Conservation (phyloP, 352 stramenopile species). For the Thalassiosira delicatula region DNA sequence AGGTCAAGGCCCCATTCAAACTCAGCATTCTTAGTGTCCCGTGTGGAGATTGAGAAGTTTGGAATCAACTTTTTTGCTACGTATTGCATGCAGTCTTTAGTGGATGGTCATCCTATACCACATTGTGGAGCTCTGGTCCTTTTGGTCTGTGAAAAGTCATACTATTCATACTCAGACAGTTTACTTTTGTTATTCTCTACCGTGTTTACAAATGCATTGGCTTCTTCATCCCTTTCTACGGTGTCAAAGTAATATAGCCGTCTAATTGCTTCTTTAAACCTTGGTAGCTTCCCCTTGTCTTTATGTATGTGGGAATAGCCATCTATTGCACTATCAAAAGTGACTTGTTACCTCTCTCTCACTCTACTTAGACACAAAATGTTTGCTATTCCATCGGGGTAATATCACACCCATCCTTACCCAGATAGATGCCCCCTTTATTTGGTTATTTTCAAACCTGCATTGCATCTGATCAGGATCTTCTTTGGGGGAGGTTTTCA, state of each 20-base stretch:
- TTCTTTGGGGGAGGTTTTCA: too few relatives aligned
- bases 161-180: constrained; percentile 31
- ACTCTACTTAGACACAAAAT: constrained; percentile 49
- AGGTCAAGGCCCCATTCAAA: constrained; percentile 44
- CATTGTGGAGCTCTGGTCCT: constrained; percentile 32
- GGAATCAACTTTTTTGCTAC: constrained; percentile 25
- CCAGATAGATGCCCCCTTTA: constrained; percentile 29
- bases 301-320: constrained; percentile 13
- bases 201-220: not conserved
- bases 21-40: constrained; percentile 31
- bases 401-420: constrained; percentile 56
- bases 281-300: not conserved
- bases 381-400: constrained; percentile 58
- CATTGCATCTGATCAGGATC: constrained; percentile 60
- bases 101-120: constrained; percentile 29
- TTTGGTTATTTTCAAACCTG: constrained; percentile 30
- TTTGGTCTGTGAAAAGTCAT: constrained; percentile 23
- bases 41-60: constrained; percentile 33
- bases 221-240: not conserved
- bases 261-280: not conserved
- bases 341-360: constrained; percentile 41
- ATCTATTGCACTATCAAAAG: constrained; percentile 36
- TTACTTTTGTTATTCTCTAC: constrained; percentile 27
- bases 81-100: constrained; percentile 9
- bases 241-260: constrained; percentile 25